Percentiles rank a stretch among this genome's conserved stretches.
Conservation (phyloP, 805 yeast genomes). For the Ogataea corticis region DNA sequence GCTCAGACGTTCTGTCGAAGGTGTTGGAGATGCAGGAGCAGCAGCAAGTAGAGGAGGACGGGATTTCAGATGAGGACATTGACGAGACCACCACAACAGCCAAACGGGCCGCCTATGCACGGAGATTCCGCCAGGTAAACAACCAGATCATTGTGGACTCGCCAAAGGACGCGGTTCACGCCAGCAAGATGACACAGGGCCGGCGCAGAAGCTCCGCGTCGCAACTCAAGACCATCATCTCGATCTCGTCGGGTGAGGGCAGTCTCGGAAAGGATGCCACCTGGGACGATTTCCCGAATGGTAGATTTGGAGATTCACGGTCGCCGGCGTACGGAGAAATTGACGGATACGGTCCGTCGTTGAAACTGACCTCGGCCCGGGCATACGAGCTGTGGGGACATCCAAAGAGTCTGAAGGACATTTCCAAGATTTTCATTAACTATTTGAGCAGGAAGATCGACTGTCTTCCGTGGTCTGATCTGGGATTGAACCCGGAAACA, state of each 20-base stretch:
- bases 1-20: conserved; percentile 52
- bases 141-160: conserved; percentile 33
- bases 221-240: conserved; percentile 60
- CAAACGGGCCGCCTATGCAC: conserved; percentile 39
- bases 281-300: conserved; percentile 97
- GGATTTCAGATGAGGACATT: conserved; percentile 35
- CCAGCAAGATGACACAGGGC: conserved; percentile 16
- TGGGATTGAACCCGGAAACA: conserved; percentile 84
- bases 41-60: conserved; percentile 29
- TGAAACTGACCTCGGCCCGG: conserved; percentile 68
- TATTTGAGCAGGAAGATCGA: conserved; percentile 75
- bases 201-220: conserved; percentile 22
- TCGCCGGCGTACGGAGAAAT: conserved; percentile 98
- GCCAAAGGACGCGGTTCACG: conserved; percentile 11
- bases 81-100: conserved; percentile 29
- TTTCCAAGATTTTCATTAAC: conserved; percentile 64
- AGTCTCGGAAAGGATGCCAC: conserved; percentile 84
- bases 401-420: conserved; percentile 60
- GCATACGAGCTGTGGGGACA: conserved; percentile 81
- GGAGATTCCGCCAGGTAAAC: conserved; percentile 31
- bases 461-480: conserved; percentile 89
- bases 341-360: conserved; percentile 93
- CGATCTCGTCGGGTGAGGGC: conserved; percentile 84
- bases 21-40: conserved; percentile 41
- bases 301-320: conserved; percentile 91